phyloP scores from a whole-genome alignment of 169 alveolate genomes.

The Cryptosporidium xiaoi region DNA sequence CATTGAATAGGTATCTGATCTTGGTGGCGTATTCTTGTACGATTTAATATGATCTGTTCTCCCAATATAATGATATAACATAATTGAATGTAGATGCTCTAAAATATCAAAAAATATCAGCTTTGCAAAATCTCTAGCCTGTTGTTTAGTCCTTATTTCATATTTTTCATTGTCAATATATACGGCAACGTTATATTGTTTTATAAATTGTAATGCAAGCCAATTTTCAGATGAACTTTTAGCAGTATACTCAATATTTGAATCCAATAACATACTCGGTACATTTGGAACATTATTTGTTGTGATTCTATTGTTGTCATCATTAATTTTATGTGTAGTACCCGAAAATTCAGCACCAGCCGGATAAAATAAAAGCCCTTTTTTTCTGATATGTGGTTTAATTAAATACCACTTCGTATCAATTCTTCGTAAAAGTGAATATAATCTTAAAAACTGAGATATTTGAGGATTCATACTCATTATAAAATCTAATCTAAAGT shows the following conservation, averaged over 20 bases:
- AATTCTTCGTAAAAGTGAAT: slow-evolving; percentile 58
- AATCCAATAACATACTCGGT: slow-evolving; percentile 55
- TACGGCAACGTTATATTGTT: slow-evolving; percentile 53
- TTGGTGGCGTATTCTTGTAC: background rate
- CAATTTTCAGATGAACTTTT: slow-evolving; percentile 72
- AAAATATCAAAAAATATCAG: slow-evolving; percentile 42
- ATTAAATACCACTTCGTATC: slow-evolving; percentile 57
- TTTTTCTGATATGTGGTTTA: slow-evolving; percentile 61
- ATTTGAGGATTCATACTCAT: slow-evolving; percentile 72
- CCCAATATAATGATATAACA: slow-evolving; percentile 72
- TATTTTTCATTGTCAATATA: slow-evolving; percentile 60
- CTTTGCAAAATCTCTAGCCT: slow-evolving; percentile 69
- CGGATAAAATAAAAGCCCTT: slow-evolving; percentile 37
- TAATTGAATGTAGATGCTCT: slow-evolving; percentile 62
- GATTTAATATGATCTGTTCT: slow-evolving; percentile 67
- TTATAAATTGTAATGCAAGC: slow-evolving; percentile 67
- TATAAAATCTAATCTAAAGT: slow-evolving; percentile 68
- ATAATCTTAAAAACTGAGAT: slow-evolving; percentile 27
- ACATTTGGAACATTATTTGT: slow-evolving; percentile 54
- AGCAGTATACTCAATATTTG: slow-evolving; percentile 63
- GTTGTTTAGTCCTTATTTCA: slow-evolving; percentile 69
- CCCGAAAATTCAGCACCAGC: slow-evolving; percentile 10
- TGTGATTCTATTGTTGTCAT: slow-evolving; percentile 34
- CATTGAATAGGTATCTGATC: slow-evolving; percentile 67
- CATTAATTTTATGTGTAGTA: background rate